Evolutionary conservation across 75 land plant species (phyloP).

Genomic region (Azolla pinnata): DNA sequence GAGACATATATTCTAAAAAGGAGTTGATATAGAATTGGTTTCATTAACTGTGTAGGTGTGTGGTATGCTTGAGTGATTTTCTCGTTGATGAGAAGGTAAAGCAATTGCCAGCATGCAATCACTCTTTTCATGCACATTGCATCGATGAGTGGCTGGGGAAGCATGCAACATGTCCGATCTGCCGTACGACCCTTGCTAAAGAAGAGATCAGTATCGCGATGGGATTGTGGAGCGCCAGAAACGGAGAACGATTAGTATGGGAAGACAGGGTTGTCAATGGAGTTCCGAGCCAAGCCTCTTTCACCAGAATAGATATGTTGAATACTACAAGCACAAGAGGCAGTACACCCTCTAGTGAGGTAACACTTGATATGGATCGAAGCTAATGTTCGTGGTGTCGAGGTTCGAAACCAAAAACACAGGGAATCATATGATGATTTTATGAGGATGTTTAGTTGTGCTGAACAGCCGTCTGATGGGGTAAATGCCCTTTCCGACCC

Average conservation of each 20-base stretch:
- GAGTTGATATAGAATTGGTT: too few relatives aligned
- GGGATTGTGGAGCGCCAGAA: background rate
- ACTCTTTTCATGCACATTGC: conserved; percentile 75
- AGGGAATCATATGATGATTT: too few relatives aligned
- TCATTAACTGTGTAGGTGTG: too few relatives aligned
- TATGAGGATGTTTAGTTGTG: too few relatives aligned
- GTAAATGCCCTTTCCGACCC: too few relatives aligned
- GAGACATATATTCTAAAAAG: too few relatives aligned
- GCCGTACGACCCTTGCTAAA: conserved; percentile 53
- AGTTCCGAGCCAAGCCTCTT: background rate
- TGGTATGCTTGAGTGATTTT: conserved; percentile 73
- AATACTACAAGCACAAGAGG: background rate
- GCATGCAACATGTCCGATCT: conserved; percentile 76
- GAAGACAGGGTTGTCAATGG: conserved; percentile 4
- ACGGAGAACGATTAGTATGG: background rate
- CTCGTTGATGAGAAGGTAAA: conserved; percentile 53
- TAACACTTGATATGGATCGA: background rate
- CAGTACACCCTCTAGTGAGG: background rate
- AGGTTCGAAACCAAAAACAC: too few relatives aligned
- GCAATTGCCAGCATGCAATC: conserved; percentile 66
- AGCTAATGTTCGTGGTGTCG: too few relatives aligned
- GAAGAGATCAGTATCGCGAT: background rate
- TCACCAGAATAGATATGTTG: background rate
- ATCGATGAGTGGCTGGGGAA: conserved; percentile 63
- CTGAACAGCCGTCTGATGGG: too few relatives aligned